phyloP scores from a whole-genome alignment of 768 basidiomycete species.

The Albatrellus ellisii region DNA sequence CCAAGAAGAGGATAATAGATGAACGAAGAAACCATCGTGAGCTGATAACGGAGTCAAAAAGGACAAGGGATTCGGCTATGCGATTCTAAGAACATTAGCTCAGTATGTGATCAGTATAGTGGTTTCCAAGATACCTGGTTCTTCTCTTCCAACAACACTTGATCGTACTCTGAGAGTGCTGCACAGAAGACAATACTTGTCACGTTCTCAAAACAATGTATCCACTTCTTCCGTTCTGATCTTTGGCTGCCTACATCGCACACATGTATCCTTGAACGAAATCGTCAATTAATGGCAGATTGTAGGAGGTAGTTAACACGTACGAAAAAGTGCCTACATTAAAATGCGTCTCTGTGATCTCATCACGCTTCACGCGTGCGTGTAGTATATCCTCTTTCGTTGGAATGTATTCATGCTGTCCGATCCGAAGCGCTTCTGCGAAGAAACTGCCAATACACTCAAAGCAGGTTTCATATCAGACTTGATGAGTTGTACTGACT shows the following conservation, averaged over 20 bases:
- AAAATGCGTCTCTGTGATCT: slow-evolving; percentile 86
- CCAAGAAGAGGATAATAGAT: slow-evolving; percentile 53
- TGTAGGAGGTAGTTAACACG: slow-evolving; percentile 9
- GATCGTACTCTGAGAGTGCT: slow-evolving; percentile 60
- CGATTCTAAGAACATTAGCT: slow-evolving; percentile 65
- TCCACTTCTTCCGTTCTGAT: slow-evolving; percentile 49
- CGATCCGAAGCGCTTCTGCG: slow-evolving; percentile 72
- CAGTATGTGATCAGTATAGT: too few species aligned
- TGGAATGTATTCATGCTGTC: slow-evolving; percentile 63
- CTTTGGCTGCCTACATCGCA: slow-evolving; percentile 64
- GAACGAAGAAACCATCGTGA: slow-evolving; percentile 64
- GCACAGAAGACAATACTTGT: slow-evolving; percentile 72
- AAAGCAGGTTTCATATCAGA: not conserved
- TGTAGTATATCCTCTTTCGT: slow-evolving; percentile 78
- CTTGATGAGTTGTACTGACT: slow-evolving; percentile 40
- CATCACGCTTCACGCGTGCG: slow-evolving; percentile 77
- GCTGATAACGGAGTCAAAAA: slow-evolving; percentile 71
- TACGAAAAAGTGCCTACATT: slow-evolving; percentile 41
- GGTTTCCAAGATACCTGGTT: slow-evolving; percentile 41
- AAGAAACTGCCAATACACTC: slow-evolving; percentile 52
- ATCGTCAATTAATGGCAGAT: too few species aligned
- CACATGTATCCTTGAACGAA: slow-evolving; percentile 40
- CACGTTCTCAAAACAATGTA: slow-evolving; percentile 61
- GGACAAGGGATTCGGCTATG: slow-evolving; percentile 58
- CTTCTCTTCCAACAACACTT: slow-evolving; percentile 56